Percentiles rank a stretch among this genome's conserved stretches.
Evolutionary conservation across 768 basidiomycete species (phyloP).

Genomic region (Xanthoconium stramineum): DNA sequence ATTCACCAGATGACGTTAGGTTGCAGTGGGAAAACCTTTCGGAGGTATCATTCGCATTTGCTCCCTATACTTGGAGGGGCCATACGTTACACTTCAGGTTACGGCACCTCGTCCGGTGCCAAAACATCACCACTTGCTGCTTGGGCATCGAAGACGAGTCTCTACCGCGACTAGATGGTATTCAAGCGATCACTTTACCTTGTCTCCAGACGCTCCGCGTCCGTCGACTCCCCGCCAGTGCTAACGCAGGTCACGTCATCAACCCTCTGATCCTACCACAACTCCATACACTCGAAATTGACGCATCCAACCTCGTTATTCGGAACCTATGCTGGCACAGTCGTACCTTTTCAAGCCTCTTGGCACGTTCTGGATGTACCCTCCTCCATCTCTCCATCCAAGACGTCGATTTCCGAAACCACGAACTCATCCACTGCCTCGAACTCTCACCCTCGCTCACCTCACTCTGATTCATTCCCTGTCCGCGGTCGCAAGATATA

Average conservation of each 20-base stretch:
- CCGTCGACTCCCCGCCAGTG: slow-evolving; percentile 2
- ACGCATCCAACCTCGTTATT: not conserved
- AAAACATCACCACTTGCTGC: slow-evolving; percentile 16
- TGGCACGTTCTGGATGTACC: not conserved
- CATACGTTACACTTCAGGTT: too few relatives aligned
- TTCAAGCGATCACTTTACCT: slow-evolving; percentile 2
- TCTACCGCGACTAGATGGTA: too few relatives aligned
- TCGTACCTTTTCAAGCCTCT: not conserved
- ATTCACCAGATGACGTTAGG: not conserved
- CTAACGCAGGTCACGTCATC: not conserved
- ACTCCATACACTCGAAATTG: not conserved
- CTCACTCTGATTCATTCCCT: slow-evolving; percentile 18
- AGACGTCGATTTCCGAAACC: slow-evolving; percentile 16
- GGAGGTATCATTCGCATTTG: slow-evolving; percentile 12
- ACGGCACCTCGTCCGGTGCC: slow-evolving; percentile 1
- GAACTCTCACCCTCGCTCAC: not conserved
- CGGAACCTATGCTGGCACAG: slow-evolving; percentile 6
- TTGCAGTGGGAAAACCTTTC: slow-evolving; percentile 10
- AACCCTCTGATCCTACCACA: slow-evolving; percentile 6
- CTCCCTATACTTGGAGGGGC: too few relatives aligned
- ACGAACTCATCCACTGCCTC: slow-evolving; percentile 22
- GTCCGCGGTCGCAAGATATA: slow-evolving; percentile 16
- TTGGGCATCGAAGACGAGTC: slow-evolving; percentile 7
- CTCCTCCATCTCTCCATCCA: slow-evolving; percentile 9
- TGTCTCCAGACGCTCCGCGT: slow-evolving; percentile 14